These are phyloP conservation scores for Rhododendron henanense DNA, from an alignment of 148 eudicot genomes.

Conservation along the genomic window DNA sequence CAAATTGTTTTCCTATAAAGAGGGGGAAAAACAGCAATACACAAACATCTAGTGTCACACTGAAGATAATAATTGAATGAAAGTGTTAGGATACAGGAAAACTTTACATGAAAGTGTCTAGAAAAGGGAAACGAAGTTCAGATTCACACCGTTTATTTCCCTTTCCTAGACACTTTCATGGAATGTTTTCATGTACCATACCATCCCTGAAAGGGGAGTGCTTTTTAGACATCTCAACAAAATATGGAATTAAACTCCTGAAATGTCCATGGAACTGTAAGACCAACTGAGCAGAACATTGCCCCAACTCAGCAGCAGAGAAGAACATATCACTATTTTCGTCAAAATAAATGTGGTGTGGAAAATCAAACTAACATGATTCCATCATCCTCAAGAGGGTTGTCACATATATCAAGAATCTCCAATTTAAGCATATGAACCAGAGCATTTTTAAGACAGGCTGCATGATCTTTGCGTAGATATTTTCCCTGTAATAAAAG, in stretches of 20 bases:
- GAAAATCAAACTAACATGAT: conserved; percentile 43
- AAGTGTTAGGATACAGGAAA: no score
- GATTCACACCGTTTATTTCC: no score
- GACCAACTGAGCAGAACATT: not conserved
- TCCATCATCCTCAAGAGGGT: conserved; percentile 72
- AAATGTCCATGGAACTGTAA: conserved; percentile 12
- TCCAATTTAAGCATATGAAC: conserved; percentile 65
- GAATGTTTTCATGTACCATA: no score
- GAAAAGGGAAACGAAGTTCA: no score
- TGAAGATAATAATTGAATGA: not conserved
- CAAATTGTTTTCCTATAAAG: not conserved
- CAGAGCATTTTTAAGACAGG: conserved; percentile 60
- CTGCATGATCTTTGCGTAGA: conserved; percentile 49
- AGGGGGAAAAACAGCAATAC: not conserved
- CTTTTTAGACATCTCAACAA: conserved; percentile 38
- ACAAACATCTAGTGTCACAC: not conserved
- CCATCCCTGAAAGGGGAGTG: conserved; percentile 33
- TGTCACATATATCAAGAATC: conserved; percentile 73
- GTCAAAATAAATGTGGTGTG: conserved; percentile 7
- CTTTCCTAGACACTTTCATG: no score
- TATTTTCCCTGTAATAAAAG: conserved; percentile 49
- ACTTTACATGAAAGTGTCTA: no score
- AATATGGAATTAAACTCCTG: conserved; percentile 66
- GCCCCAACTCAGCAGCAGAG: not conserved
- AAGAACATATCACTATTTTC: not conserved